Evolutionary conservation across 1,139 yeast species (phyloP).

Genomic region (Yamadazyma pseudoaaseri): DNA sequence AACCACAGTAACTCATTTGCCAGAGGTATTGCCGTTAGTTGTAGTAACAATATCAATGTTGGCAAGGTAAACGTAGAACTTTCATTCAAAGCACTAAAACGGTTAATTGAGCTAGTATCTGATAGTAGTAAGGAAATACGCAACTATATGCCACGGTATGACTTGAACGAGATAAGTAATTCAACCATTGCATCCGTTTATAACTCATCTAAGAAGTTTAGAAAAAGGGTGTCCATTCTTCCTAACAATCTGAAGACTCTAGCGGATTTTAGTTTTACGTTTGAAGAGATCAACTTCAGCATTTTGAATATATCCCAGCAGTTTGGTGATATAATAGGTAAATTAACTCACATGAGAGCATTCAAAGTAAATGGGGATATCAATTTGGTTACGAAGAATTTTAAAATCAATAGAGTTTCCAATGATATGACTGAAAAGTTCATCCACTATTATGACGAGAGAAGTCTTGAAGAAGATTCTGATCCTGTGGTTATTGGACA

Average conservation of each 20-base stretch:
- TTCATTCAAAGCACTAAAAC: constrained; percentile 13
- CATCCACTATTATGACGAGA: constrained; percentile 9
- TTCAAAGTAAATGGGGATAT: constrained; percentile 31
- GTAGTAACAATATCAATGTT: constrained; percentile 19
- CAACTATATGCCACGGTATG: neutral
- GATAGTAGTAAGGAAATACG: neutral
- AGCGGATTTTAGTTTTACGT: constrained; percentile 20
- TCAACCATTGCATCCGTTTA: constrained; percentile 7
- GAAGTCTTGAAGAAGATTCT: constrained; percentile 1
- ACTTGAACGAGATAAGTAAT: neutral
- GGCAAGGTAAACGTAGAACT: constrained; percentile 18
- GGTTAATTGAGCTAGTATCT: neutral
- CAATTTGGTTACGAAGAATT: constrained; percentile 28
- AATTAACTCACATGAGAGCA: constrained; percentile 23
- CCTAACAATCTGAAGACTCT: constrained; percentile 4
- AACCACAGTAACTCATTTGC: constrained; percentile 20
- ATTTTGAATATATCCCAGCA: constrained; percentile 16
- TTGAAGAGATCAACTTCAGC: constrained; percentile 23
- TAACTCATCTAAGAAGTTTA: constrained; percentile 8
- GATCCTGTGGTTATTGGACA: constrained; percentile 12
- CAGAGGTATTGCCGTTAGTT: constrained; percentile 19
- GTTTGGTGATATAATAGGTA: constrained; percentile 47
- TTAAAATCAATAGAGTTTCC: constrained; percentile 20
- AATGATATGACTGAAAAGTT: constrained; percentile 9
- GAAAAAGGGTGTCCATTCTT: constrained; percentile 10